phyloP scores from a whole-genome alignment of 1,284 basidiomycete species.

The Malassezia yamatoensis region DNA sequence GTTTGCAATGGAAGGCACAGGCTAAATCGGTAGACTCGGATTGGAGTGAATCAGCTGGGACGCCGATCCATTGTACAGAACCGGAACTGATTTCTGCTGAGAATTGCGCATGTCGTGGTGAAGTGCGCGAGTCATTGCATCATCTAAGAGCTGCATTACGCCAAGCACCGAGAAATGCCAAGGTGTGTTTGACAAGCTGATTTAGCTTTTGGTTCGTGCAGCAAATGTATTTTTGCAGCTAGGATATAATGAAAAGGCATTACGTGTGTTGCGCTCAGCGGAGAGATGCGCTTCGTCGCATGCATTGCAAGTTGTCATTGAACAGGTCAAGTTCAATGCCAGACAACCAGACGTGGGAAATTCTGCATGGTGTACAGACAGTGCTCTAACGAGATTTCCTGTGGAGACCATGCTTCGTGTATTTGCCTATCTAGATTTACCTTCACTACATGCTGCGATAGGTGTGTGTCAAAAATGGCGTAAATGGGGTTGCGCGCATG shows the following conservation, averaged over 20 bases:
- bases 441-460: not conserved
- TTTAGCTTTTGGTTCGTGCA: not conserved
- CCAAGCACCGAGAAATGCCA: not conserved
- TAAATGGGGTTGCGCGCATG: not conserved
- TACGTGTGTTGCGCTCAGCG: not conserved
- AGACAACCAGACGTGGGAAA: not conserved
- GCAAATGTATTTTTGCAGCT: constrained; percentile 1
- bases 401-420: constrained; percentile 5
- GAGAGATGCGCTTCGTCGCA: not conserved
- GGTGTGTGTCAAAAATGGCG: constrained; percentile 11
- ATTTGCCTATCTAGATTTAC: not conserved
- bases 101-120: not conserved
- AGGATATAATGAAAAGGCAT: constrained; percentile 3
- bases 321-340: no score
- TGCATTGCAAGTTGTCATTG: not conserved
- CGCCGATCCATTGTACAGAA: no score
- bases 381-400: not conserved
- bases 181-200: not conserved
- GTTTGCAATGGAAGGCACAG: no score
- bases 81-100: not conserved
- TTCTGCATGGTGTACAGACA: not conserved
- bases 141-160: constrained; percentile 11
- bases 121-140: not conserved
- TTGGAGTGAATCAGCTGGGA: no score
- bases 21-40: no score